Evolutionary conservation across 441 rosid genomes (phyloP), one percentile per base, ranked within the genome.

Genomic region (Biscutella auriculata): DNA sequence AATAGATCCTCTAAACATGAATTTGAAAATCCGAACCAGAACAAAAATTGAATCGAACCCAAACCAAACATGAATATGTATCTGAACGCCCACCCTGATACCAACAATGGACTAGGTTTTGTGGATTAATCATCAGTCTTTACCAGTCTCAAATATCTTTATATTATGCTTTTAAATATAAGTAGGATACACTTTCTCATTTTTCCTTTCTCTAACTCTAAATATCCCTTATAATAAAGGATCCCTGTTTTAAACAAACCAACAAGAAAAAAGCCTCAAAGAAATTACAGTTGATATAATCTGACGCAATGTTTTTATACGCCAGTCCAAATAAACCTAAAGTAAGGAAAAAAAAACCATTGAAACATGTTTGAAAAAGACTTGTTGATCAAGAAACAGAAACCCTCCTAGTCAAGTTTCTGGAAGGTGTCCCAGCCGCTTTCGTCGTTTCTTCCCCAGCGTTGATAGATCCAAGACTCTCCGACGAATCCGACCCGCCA

Each of bases 401-500:
- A 46, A 71, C 65, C 74, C 88, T 81, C 71, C 84, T 70, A 41
- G 58, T 41, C 43, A 55, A 62, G 51, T 77, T 79, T 67, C 81
- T 80, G 5, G 88, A 81, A 46, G 91, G 91, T n/a, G 91, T 83
- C 3, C 23, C 23, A 4, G 68, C 74, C 10, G 84, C 80, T 29
- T 71, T 76, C 23, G 71, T 79, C 9, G 77, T 77, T 0, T 73
- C 80, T 37, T 74, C 75, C 15, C 69, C 75, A 33, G 58, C 50
- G 2, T 71, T 70, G 45, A 77, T 71, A 30, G 94, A 85, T 43
- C 82, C 87, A 15, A 75, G 76, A 48, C 87, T 77, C 27, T 76
- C 94, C 0, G 94, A 82, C 7, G 94, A 83, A 61, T 88, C 88
- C 3, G 94, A 88, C 4, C 67, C 71, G 40, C 63, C 53, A 10